phyloP scores from a whole-genome alignment of 345 rosid genomes.

The Lepidium aucheri region DNA sequence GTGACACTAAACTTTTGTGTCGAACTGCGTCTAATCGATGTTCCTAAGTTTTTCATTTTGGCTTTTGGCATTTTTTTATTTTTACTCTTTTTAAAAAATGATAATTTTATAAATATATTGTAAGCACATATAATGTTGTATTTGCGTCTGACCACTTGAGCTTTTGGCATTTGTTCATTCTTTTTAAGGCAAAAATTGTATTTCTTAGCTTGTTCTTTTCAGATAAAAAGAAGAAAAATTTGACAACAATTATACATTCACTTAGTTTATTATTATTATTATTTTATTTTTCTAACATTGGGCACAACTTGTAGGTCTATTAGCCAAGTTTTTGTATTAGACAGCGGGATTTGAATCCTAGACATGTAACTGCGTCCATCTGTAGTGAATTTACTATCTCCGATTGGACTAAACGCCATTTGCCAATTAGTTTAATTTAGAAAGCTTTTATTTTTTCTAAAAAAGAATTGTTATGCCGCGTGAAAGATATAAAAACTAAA shows the following conservation, averaged over 20 bases:
- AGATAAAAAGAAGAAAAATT: background rate
- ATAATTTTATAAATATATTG: slow-evolving; percentile 7
- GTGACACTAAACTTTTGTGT: slow-evolving; percentile 23
- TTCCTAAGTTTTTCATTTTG: background rate
- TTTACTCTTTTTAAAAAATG: background rate
- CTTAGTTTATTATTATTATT: no score
- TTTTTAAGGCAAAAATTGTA: slow-evolving; percentile 10
- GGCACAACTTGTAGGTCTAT: no score
- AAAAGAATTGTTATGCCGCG: background rate
- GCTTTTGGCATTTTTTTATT: background rate
- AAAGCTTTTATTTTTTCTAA: background rate
- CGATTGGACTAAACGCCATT: no score
- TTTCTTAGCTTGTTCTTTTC: background rate
- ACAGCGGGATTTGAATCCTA: no score
- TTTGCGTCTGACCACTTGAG: slow-evolving; percentile 20
- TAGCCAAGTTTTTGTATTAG: no score
- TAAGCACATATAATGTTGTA: slow-evolving; percentile 10
- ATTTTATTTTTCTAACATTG: no score
- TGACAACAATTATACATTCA: background rate
- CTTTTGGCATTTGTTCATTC: slow-evolving; percentile 30
- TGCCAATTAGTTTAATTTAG: background rate
- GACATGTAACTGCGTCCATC: no score
- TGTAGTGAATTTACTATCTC: no score
- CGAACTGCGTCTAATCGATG: background rate
- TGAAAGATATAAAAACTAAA: background rate